These are phyloP conservation scores for Musa itinerans DNA, from an alignment of 176 grass and related monocot species.

Conservation along the genomic window DNA sequence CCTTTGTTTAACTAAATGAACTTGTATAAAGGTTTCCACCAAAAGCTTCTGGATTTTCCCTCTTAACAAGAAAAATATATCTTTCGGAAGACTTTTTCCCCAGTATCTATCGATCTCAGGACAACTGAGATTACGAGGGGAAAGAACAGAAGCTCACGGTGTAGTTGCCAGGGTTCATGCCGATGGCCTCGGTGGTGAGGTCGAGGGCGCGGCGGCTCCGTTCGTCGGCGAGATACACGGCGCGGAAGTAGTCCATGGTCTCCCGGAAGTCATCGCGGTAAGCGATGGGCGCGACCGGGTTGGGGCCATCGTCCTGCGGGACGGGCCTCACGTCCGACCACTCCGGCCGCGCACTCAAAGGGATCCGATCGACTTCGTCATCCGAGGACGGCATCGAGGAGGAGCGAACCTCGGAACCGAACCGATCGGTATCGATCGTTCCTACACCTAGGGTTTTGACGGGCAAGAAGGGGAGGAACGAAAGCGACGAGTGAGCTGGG, in stretches of 20 bases:
- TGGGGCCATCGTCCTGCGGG: conserved; percentile 61
- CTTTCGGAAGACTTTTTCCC: not conserved
- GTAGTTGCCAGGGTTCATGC: conserved; percentile 78
- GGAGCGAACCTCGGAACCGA: not conserved
- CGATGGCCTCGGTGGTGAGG: conserved; percentile 60
- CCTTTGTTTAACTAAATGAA: not conserved
- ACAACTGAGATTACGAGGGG: not conserved
- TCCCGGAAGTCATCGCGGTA: conserved; percentile 68
- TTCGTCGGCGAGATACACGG: conserved; percentile 57
- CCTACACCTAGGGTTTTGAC: not conserved
- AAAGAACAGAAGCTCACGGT: conserved; percentile 30
- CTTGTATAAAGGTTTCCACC: not conserved
- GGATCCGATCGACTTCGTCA: conserved; percentile 27
- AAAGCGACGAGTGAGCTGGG: too few relatives aligned
- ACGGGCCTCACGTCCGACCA: conserved; percentile 63
- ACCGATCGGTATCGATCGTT: not conserved
- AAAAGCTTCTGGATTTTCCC: not conserved
- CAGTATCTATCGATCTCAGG: not conserved
- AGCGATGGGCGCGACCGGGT: conserved; percentile 57
- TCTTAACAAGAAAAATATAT: too few relatives aligned
- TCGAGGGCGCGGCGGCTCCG: conserved; percentile 53
- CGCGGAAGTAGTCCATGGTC: conserved; percentile 94
- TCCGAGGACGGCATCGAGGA: conserved; percentile 10
- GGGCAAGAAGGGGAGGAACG: too few relatives aligned
- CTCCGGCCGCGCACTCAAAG: conserved; percentile 42